Conservation (phyloP, 495 filamentous ascomycete genomes). For the Daldinia childiae region DNA sequence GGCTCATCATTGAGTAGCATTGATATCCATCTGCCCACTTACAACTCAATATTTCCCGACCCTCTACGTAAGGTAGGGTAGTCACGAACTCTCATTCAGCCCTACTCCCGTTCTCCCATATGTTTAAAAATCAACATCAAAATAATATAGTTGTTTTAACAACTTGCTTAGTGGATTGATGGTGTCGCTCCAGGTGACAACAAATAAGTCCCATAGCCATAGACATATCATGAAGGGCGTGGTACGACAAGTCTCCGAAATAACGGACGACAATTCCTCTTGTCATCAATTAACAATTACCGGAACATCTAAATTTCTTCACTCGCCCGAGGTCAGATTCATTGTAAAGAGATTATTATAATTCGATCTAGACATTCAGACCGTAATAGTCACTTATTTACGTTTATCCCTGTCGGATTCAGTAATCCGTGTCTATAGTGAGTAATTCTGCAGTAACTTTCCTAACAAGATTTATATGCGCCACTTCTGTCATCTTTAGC, state of each 20-base stretch:
- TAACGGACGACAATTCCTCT: slow-evolving; percentile 15
- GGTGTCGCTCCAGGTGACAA: not conserved
- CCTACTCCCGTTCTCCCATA: not conserved
- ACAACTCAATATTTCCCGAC: slow-evolving; percentile 4
- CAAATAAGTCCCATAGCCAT: not conserved
- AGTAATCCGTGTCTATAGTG: slow-evolving; percentile 14
- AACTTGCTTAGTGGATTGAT: not conserved
- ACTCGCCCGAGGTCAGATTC: slow-evolving; percentile 2
- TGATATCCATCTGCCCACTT: not conserved
- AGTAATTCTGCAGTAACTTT: slow-evolving; percentile 1
- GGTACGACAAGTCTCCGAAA: slow-evolving; percentile 8
- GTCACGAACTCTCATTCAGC: not conserved
- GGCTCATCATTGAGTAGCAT: slow-evolving; percentile 22
- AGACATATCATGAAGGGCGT: slow-evolving; percentile 17
- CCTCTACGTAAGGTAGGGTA: no score
- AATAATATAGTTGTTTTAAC: not conserved
- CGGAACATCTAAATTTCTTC: slow-evolving; percentile 5
- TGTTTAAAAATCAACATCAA: not conserved
- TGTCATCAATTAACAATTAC: slow-evolving; percentile 12
- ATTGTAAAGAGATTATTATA: not conserved
- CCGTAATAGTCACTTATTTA: not conserved
- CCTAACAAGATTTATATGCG: slow-evolving; percentile 21
- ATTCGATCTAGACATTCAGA: not conserved
- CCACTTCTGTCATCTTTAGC: slow-evolving; percentile 9
- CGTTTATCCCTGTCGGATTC: slow-evolving; percentile 13